Base-by-base conservation (phyloP, 306 rosid species). In the Rosa multiflora region DNA sequence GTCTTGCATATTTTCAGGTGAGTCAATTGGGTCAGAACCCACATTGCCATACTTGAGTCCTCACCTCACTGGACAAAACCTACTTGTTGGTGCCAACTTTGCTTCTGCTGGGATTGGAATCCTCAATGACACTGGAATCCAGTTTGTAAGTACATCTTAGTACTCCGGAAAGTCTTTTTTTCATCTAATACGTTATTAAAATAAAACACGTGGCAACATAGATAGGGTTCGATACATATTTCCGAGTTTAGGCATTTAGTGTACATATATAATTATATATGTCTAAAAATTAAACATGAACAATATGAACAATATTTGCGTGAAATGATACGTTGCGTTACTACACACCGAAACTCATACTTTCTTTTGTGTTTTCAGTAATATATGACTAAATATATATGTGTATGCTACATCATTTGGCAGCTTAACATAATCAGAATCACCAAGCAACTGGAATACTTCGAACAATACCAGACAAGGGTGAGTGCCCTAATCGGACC, bases 101-200 rank as follows among this genome's bases (percentile, higher is more conserved):
- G 98, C 98, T 40, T 93, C 98, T 1, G 98, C 98, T 63, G 98
- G 98, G 40, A 91, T 93, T 59, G 98, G 98, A 56, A 91, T 93
- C 71, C 97, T 93, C 74, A 93, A 93, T 40, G 98, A 93, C 82
- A 93, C 97, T 0, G 98, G 98, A 78, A 17, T 91, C 80, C 98
- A 93, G 81, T 93, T 93, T 88, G 98, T 93, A 76, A 82, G 95
- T 78, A 20, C 46, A 37, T 58, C n/a, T 21, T 10, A 15, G 35
- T 18, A 52, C 23, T 15, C 46, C 37, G 5, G 6, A 29, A 63
- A 63, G 18, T 29, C 26, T 5, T 29, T 12, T 64, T 64, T 35
- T 8, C 44, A 64, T 14, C n/a, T 35, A 1, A 12, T 35, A 35
- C 42, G 20, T 5, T 64, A 20, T 15, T 62, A 35, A 29, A 29